These are phyloP conservation scores for Psilocybe mexicana DNA, from an alignment of 1,284 basidiomycete species.

Conservation along the genomic window DNA sequence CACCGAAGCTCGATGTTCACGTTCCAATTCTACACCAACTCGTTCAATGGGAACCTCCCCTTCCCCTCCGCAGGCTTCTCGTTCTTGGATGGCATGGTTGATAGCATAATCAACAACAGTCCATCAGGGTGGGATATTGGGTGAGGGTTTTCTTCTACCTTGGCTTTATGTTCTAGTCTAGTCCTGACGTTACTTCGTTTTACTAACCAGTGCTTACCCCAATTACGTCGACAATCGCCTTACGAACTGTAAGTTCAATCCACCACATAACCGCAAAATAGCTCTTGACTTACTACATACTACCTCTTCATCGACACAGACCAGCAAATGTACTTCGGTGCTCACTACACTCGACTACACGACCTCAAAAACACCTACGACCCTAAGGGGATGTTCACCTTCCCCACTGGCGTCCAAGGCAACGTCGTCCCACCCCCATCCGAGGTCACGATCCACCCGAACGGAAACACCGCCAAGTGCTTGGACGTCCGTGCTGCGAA, in stretches of 20 bases:
- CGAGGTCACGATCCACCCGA: constrained; percentile 23
- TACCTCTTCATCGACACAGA: neutral
- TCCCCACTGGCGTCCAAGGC: constrained; percentile 8
- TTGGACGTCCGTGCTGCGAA: constrained; percentile 28
- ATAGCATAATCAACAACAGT: constrained; percentile 16
- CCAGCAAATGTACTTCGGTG: constrained; percentile 9
- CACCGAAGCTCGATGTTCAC: constrained; percentile 37
- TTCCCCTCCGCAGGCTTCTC: constrained; percentile 3
- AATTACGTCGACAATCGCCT: constrained; percentile 19
- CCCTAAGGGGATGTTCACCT: constrained; percentile 2
- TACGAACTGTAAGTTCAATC: constrained; percentile 11
- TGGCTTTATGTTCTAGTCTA: neutral
- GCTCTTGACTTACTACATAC: constrained; percentile 16
- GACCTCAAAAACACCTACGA: constrained; percentile 9
- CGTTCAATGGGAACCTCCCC: neutral
- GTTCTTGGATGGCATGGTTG: constrained; percentile 12
- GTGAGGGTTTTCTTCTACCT: constrained; percentile 1
- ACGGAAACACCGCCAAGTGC: constrained; percentile 24
- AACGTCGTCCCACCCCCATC: constrained; percentile 13
- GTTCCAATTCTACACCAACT: constrained; percentile 32
- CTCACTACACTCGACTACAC: constrained; percentile 7
- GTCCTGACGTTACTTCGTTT: neutral
- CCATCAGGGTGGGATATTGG: constrained; percentile 17
- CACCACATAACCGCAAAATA: constrained; percentile 26
- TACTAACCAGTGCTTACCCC: constrained; percentile 11